Conservation (phyloP, 352 stramenopile genomes). For the Globisporangium takayamanum region DNA sequence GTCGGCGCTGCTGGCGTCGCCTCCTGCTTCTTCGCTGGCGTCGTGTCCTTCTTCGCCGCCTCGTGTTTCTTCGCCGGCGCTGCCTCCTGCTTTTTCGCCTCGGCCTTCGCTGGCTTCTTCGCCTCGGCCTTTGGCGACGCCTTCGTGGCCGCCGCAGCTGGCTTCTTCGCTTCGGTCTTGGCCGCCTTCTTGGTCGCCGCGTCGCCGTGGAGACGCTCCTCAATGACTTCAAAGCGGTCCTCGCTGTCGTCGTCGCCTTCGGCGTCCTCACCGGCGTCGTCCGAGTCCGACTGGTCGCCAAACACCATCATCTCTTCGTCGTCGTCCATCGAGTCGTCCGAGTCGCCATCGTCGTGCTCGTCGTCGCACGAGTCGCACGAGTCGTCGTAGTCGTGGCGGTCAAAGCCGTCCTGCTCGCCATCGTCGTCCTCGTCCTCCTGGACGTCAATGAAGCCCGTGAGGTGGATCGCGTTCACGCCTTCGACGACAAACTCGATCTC, state of each 20-base stretch:
- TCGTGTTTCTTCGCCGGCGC: conserved; percentile 21
- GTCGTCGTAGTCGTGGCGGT: conserved; percentile 32
- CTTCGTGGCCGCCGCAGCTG: conserved; percentile 16
- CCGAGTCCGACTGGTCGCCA: conserved; percentile 27
- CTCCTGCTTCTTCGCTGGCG: conserved; percentile 33
- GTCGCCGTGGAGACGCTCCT: conserved; percentile 61
- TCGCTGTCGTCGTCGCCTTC: conserved; percentile 37
- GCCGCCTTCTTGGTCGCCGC: conserved; percentile 23
- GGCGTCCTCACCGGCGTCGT: conserved; percentile 41
- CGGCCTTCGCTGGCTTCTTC: conserved; percentile 21
- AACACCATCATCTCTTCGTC: conserved; percentile 67
- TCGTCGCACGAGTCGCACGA: conserved; percentile 21
- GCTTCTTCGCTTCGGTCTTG: conserved; percentile 23
- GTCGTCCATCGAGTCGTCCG: conserved; percentile 35
- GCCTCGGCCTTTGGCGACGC: conserved; percentile 25
- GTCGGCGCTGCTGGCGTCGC: conserved; percentile 16
- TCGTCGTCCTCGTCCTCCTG: conserved; percentile 68
- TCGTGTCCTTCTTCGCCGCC: conserved; percentile 13
- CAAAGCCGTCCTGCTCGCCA: conserved; percentile 56
- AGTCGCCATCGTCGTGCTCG: conserved; percentile 20
- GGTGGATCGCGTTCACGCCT: conserved; percentile 69
- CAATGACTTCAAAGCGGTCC: conserved; percentile 66
- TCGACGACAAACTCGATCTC: conserved; percentile 64
- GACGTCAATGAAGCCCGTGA: conserved; percentile 78
- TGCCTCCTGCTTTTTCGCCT: conserved; percentile 18